These are phyloP conservation scores for Monosporozyma solicola DNA, from an alignment of 805 yeast genomes.

Conservation along the genomic window DNA sequence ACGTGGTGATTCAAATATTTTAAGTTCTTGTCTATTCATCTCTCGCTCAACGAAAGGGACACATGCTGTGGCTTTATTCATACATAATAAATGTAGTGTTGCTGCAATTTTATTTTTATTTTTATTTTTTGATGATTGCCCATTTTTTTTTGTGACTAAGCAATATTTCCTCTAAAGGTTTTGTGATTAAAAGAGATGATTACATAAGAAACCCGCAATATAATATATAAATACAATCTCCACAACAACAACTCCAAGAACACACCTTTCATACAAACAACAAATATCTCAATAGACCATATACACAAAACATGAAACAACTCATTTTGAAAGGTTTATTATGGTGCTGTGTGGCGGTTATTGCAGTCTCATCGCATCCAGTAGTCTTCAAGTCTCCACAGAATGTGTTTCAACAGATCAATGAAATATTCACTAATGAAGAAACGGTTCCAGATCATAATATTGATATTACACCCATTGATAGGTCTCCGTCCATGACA, in stretches of 20 bases:
- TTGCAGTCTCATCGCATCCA: not conserved
- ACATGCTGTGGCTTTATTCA: not conserved
- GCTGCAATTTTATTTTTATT: not conserved
- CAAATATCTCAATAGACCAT: not conserved
- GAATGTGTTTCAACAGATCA: not conserved
- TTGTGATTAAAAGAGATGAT: not conserved
- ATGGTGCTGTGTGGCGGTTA: not conserved
- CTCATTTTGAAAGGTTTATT: not conserved
- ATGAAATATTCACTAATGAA: not conserved
- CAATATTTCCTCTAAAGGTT: not conserved
- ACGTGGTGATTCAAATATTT: not conserved
- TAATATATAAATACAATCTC: not conserved
- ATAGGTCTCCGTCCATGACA: slow-evolving; percentile 29
- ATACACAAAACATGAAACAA: not conserved
- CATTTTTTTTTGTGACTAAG: not conserved
- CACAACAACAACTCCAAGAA: not conserved
- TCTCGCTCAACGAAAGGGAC: not conserved
- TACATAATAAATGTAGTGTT: not conserved
- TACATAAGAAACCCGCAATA: too few species aligned
- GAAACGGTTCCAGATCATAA: slow-evolving; percentile 17
- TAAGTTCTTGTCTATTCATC: not conserved
- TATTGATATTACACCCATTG: slow-evolving; percentile 34
- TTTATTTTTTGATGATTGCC: not conserved
- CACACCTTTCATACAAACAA: not conserved
- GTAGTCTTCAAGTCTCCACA: not conserved